phyloP scores from a whole-genome alignment of 129 eudicot species.

The Arctium minus region DNA sequence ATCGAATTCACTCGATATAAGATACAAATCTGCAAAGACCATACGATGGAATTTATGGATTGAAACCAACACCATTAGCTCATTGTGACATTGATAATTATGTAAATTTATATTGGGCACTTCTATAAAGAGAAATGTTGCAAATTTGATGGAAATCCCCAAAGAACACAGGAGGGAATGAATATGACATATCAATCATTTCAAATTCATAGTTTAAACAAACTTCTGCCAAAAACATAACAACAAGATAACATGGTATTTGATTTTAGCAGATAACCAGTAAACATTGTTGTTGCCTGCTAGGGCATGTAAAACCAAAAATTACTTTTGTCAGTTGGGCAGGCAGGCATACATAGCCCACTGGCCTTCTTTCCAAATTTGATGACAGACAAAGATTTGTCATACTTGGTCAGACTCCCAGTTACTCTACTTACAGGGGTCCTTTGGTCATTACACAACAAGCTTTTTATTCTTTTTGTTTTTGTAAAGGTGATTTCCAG shows the following conservation, averaged over 20 bases:
- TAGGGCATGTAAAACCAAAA: constrained; percentile 30
- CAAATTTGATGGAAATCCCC: constrained; percentile 3
- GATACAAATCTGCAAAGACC: neutral
- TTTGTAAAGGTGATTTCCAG: constrained; percentile 1
- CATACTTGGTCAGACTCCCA: constrained; percentile 30
- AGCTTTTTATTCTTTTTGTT: neutral
- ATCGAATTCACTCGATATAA: neutral
- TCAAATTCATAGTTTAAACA: constrained; percentile 21
- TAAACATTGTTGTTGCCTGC: constrained; percentile 30
- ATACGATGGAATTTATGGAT: neutral
- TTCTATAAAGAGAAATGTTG: neutral
- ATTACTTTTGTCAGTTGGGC: constrained; percentile 17
- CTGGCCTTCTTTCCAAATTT: constrained; percentile 31
- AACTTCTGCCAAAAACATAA: constrained; percentile 8
- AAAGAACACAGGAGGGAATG: constrained; percentile 17
- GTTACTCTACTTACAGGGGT: constrained; percentile 33
- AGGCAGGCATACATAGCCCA: constrained; percentile 32
- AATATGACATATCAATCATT: constrained; percentile 37
- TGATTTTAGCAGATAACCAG: constrained; percentile 19
- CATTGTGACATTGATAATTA: neutral
- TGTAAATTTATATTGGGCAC: neutral
- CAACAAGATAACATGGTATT: constrained; percentile 23
- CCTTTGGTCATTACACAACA: constrained; percentile 37
- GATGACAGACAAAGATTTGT: constrained; percentile 55
- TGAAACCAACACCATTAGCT: neutral